Evolutionary conservation across 2,329 filamentous ascomycete species (phyloP).

Genomic region (Talaromyces sp.): DNA sequence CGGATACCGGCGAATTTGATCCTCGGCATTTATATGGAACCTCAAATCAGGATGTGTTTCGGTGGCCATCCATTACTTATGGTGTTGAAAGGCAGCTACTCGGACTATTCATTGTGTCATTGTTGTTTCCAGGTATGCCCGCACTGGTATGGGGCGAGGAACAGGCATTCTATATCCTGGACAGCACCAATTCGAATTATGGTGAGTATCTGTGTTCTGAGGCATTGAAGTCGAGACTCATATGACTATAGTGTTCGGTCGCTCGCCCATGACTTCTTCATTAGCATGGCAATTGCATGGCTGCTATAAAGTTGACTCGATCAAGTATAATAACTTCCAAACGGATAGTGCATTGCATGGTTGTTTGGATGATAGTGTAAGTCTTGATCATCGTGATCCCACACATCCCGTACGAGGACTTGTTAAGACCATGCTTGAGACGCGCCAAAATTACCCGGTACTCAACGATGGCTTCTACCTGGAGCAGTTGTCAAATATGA

Average conservation of each 20-base stretch:
- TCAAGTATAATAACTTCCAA: constrained; percentile 53
- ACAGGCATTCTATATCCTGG: constrained; percentile 57
- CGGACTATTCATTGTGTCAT: constrained; percentile 52
- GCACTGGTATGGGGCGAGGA: constrained; percentile 59
- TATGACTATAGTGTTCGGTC: constrained; percentile 48
- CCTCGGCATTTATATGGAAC: constrained; percentile 58
- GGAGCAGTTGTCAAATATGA: constrained; percentile 52
- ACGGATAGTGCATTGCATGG: constrained; percentile 49
- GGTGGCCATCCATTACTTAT: constrained; percentile 55
- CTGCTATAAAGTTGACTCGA: constrained; percentile 53
- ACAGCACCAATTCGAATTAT: constrained; percentile 59
- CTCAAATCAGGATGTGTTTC: constrained; percentile 60
- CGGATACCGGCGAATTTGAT: constrained; percentile 54
- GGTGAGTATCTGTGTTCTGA: constrained; percentile 2
- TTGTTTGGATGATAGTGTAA: constrained; percentile 53
- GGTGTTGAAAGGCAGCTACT: constrained; percentile 53
- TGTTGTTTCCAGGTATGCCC: constrained; percentile 55
- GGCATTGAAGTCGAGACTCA: background rate
- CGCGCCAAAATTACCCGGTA: constrained; percentile 51
- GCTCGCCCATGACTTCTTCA: constrained; percentile 55
- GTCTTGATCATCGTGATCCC: constrained; percentile 56
- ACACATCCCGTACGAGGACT: constrained; percentile 55
- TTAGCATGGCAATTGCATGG: constrained; percentile 59
- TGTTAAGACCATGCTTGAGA: constrained; percentile 54
- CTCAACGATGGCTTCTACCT: constrained; percentile 55